A percentile compares a stretch with the other conserved stretches of the same genome.
These are phyloP conservation scores for Reticulascus tulasneorum DNA, from an alignment of 2,329 filamentous ascomycete genomes.

Conservation along the genomic window DNA sequence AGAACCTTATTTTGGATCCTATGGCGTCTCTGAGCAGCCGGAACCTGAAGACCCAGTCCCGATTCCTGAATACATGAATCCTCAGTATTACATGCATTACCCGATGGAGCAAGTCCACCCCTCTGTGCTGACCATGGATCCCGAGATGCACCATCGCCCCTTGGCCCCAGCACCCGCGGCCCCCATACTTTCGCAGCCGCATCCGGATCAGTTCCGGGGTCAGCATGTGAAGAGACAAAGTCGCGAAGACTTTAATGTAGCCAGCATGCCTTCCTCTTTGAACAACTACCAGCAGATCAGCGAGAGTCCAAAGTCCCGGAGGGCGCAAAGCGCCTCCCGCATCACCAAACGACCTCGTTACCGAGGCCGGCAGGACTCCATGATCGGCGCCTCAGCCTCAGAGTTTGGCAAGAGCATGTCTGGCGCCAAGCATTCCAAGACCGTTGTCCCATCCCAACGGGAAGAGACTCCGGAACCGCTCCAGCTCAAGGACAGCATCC, in stretches of 20 bases:
- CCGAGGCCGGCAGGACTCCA: background rate
- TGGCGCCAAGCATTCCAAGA: conserved; percentile 2
- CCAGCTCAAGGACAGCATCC: conserved; percentile 39
- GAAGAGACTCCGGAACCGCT: conserved; percentile 22
- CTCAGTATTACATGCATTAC: background rate
- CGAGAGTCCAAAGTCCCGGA: too few relatives aligned
- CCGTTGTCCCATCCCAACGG: too few relatives aligned
- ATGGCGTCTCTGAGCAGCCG: conserved; percentile 24
- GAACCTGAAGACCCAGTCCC: conserved; percentile 7
- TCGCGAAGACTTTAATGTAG: too few relatives aligned
- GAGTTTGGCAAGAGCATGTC: too few relatives aligned
- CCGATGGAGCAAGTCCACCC: background rate
- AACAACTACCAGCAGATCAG: too few relatives aligned
- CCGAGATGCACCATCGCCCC: background rate
- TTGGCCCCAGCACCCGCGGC: conserved; percentile 2
- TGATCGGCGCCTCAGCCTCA: too few relatives aligned
- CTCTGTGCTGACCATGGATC: conserved; percentile 6
- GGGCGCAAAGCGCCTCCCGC: too few relatives aligned
- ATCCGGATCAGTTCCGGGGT: too few relatives aligned
- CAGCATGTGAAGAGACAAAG: too few relatives aligned
- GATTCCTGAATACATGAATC: conserved; percentile 3
- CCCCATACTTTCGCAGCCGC: too few relatives aligned
- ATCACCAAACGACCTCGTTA: background rate
- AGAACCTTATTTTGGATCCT: conserved; percentile 31
- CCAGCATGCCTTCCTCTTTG: too few relatives aligned